These are phyloP conservation scores for Yarrowia osloensis DNA, from an alignment of 805 yeast species.

Conservation along the genomic window DNA sequence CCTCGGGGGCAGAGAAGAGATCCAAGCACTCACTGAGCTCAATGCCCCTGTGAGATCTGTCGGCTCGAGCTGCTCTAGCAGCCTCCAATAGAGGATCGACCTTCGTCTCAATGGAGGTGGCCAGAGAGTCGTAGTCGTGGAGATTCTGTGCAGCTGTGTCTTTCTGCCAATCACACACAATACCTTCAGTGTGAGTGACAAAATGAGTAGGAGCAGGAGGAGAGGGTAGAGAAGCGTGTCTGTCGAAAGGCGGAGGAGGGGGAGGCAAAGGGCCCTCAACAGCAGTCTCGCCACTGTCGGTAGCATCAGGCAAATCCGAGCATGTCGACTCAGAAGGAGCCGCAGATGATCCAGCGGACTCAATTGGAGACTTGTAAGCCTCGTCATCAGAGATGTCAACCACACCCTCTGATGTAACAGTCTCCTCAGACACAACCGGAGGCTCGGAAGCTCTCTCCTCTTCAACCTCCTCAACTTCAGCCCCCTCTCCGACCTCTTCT, in stretches of 20 bases:
- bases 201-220: slow-evolving; percentile 15
- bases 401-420: no score
- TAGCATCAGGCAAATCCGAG: background rate
- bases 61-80: slow-evolving; percentile 8
- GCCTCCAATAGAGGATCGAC: slow-evolving; percentile 19
- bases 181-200: slow-evolving; percentile 11
- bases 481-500: background rate
- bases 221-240: slow-evolving; percentile 14
- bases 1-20: slow-evolving; percentile 76
- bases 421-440: background rate
- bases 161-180: slow-evolving; percentile 11
- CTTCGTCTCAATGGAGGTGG: background rate
- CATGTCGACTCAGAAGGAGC: background rate
- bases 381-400: slow-evolving; percentile 1
- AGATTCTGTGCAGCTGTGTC: background rate
- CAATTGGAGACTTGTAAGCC: background rate
- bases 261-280: background rate
- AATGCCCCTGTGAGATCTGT: slow-evolving; percentile 36
- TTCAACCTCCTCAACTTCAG: background rate
- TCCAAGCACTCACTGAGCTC: slow-evolving; percentile 73
- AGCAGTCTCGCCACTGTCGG: background rate
- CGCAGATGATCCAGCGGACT: background rate
- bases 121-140: background rate
- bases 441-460: background rate
- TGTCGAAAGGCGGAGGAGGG: slow-evolving; percentile 21